Percentiles rank a stretch among this genome's conserved stretches.
Evolutionary conservation across 2,329 filamentous ascomycete genomes (phyloP).

Genomic region (Trichoderma pleuroti): DNA sequence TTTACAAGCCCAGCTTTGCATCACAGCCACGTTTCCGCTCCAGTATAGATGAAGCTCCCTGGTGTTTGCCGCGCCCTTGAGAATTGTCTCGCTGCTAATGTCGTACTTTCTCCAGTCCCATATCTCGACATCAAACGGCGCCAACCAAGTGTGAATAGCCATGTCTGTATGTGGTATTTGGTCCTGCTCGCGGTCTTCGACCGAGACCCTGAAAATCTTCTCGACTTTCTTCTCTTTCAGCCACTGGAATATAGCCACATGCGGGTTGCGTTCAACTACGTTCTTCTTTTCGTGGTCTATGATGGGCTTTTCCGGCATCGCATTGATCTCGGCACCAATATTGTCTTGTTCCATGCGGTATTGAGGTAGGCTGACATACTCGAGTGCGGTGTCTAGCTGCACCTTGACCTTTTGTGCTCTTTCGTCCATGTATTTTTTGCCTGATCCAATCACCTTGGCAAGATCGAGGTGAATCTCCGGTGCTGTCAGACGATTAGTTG

Average conservation of each 20-base stretch:
- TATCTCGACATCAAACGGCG: not conserved
- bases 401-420: not conserved
- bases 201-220: not conserved
- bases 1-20: not conserved
- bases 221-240: not conserved
- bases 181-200: not conserved
- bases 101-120: not conserved
- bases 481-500: not conserved
- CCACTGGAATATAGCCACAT: not conserved
- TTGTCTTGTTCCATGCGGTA: too few species aligned
- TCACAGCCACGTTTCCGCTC: not conserved
- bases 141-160: not conserved
- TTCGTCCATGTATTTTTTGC: not conserved
- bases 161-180: not conserved
- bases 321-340: too few species aligned
- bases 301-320: too few species aligned
- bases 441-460: not conserved
- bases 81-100: not conserved
- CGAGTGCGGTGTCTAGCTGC: not conserved
- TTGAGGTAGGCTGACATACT: too few species aligned
- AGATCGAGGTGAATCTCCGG: not conserved
- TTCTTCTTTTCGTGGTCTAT: too few species aligned
- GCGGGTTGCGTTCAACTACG: too few species aligned
- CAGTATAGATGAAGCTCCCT: not conserved
- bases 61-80: not conserved